phyloP scores from a whole-genome alignment of 495 filamentous ascomycete genomes.

The Daldinia loculata region DNA sequence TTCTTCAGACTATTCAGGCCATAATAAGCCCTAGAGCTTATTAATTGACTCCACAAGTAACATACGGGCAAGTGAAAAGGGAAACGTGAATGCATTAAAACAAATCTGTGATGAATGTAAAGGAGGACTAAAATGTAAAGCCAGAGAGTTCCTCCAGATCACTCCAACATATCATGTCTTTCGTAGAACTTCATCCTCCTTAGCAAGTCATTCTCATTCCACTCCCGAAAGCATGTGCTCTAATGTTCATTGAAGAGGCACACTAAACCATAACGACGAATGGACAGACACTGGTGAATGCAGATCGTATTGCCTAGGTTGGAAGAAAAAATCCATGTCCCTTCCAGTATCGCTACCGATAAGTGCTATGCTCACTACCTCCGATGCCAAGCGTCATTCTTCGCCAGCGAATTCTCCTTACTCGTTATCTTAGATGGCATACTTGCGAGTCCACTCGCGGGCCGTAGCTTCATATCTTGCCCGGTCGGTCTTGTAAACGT shows the following conservation, averaged over 20 bases:
- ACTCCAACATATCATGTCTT: slow-evolving; percentile 33
- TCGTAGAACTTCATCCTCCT: slow-evolving; percentile 31
- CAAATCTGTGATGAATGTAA: slow-evolving; percentile 27
- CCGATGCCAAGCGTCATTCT: slow-evolving; percentile 15
- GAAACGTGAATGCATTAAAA: slow-evolving; percentile 37
- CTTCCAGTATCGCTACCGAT: slow-evolving; percentile 30
- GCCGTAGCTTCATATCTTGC: slow-evolving; percentile 95
- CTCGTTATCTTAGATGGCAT: slow-evolving; percentile 73
- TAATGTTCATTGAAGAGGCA: slow-evolving; percentile 17
- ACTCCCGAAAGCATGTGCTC: slow-evolving; percentile 27
- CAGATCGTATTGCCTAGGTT: slow-evolving; percentile 43
- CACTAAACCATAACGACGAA: slow-evolving; percentile 43
- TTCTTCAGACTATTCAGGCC: background rate
- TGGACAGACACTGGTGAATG: slow-evolving; percentile 43
- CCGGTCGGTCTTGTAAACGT: slow-evolving; percentile 99
- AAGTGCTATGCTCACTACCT: slow-evolving; percentile 30
- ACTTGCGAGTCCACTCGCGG: slow-evolving; percentile 98
- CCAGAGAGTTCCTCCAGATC: slow-evolving; percentile 23
- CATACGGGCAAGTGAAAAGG: background rate
- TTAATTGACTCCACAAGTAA: background rate
- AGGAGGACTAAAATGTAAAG: slow-evolving; percentile 33
- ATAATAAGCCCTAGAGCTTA: background rate
- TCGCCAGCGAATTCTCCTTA: slow-evolving; percentile 4
- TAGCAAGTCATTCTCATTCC: slow-evolving; percentile 35
- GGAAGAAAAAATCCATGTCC: slow-evolving; percentile 32